Conservation (phyloP, 345 rosid genomes). For the Pistacia vera region DNA sequence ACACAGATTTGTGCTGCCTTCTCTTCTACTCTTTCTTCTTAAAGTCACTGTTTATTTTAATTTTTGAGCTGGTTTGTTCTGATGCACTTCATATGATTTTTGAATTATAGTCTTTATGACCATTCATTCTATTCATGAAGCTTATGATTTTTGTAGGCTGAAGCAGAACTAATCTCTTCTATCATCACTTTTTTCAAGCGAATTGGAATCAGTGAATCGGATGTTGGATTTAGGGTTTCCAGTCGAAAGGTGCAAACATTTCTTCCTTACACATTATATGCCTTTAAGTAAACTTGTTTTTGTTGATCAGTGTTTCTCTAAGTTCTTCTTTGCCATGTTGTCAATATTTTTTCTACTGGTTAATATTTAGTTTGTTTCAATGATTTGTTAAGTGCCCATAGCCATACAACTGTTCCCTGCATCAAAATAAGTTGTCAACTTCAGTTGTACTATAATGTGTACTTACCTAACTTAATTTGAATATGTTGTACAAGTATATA, state of each 20-base stretch:
- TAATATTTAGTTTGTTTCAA: not conserved
- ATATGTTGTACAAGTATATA: not conserved
- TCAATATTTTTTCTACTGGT: not conserved
- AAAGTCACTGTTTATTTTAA: not conserved
- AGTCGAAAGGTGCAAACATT: conserved; percentile 77
- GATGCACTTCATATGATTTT: conserved; percentile 2
- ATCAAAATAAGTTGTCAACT: not conserved
- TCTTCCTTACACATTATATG: not conserved
- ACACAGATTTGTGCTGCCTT: not conserved
- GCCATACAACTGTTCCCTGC: not conserved
- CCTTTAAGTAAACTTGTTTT: not conserved
- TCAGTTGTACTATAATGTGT: not conserved
- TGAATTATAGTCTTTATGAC: not conserved
- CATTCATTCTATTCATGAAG: conserved; percentile 5
- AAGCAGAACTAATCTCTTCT: conserved; percentile 92
- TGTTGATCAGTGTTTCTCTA: not conserved
- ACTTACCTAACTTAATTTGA: not conserved
- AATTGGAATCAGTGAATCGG: conserved; percentile 79
- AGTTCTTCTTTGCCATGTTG: conserved; percentile 1
- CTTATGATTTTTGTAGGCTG: conserved; percentile 55
- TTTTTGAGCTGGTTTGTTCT: not conserved
- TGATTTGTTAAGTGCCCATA: not conserved
- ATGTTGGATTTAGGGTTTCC: conserved; percentile 90
- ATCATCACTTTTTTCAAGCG: conserved; percentile 78
- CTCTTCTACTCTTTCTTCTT: not conserved